Evolutionary conservation across 768 basidiomycete genomes (phyloP).

Genomic region (Podaxis sp.): DNA sequence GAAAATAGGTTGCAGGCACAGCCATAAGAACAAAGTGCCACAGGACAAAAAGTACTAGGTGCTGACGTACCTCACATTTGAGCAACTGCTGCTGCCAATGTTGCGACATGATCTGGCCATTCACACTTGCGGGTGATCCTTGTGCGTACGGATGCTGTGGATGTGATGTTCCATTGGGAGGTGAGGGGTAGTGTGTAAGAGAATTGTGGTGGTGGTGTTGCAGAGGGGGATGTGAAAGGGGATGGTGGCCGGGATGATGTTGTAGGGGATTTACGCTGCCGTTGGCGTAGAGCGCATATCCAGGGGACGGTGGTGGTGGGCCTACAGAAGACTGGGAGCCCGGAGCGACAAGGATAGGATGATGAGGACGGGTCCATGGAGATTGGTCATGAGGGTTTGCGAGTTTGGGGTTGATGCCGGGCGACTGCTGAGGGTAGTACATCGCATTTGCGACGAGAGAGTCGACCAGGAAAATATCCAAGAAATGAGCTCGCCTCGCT

Average conservation of each 20-base stretch:
- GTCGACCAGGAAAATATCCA: constrained; percentile 11
- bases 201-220: constrained; percentile 81
- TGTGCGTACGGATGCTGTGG: constrained; percentile 44
- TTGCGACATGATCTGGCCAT: constrained; percentile 67
- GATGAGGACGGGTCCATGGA: constrained; percentile 68
- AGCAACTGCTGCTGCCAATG: constrained; percentile 95
- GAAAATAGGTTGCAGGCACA: constrained; percentile 13
- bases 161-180: constrained; percentile 67
- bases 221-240: constrained; percentile 54
- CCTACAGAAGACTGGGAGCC: constrained; percentile 56
- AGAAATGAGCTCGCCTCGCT: constrained; percentile 10
- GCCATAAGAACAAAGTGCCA: constrained; percentile 37
- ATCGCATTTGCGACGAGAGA: constrained; percentile 48
- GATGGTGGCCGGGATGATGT: constrained; percentile 58
- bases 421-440: constrained; percentile 86
- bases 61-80: constrained; percentile 80
- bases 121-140: constrained; percentile 58
- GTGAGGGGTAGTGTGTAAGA: constrained; percentile 74
- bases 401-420: constrained; percentile 76
- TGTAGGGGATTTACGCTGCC: constrained; percentile 63
- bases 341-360: constrained; percentile 45
- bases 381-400: constrained; percentile 74
- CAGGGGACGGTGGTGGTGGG: constrained; percentile 70
- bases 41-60: constrained; percentile 12
- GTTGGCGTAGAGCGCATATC: constrained; percentile 76